Evolutionary conservation across 1,284 basidiomycete genomes (phyloP).

Genomic region (Ceratobasidium sp.): DNA sequence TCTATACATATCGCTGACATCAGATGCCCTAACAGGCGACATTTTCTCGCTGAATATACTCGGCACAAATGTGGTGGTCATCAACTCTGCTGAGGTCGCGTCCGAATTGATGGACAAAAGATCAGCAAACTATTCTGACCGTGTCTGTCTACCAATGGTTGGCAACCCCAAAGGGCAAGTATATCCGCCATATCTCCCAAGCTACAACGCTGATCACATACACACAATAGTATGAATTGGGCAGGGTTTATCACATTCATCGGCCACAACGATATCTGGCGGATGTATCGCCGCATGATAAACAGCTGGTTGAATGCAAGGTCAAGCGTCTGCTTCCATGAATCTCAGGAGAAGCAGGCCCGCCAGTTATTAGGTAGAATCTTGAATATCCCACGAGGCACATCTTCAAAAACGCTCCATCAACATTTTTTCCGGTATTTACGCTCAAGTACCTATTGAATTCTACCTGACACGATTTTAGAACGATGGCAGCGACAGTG

Average conservation of each 20-base stretch:
- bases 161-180: neutral
- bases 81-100: neutral
- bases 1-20: neutral
- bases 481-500: constrained; percentile 13
- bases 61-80: neutral
- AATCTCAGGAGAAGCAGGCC: neutral
- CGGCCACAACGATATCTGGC: constrained; percentile 24
- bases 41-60: constrained; percentile 10
- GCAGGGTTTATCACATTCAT: neutral
- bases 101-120: constrained; percentile 10
- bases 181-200: neutral
- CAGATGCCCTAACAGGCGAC: neutral
- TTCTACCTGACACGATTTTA: neutral
- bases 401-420: neutral
- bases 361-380: neutral
- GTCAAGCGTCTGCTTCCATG: neutral
- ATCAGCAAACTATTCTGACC: constrained; percentile 18
- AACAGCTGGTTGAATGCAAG: constrained; percentile 18
- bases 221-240: constrained; percentile 7
- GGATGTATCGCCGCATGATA: constrained; percentile 18
- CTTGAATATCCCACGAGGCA: neutral
- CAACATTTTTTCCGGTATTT: constrained; percentile 12
- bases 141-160: constrained; percentile 1
- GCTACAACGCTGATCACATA: neutral
- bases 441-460: neutral